phyloP scores from a whole-genome alignment of 441 rosid species.

The Populus trichocarpa region DNA sequence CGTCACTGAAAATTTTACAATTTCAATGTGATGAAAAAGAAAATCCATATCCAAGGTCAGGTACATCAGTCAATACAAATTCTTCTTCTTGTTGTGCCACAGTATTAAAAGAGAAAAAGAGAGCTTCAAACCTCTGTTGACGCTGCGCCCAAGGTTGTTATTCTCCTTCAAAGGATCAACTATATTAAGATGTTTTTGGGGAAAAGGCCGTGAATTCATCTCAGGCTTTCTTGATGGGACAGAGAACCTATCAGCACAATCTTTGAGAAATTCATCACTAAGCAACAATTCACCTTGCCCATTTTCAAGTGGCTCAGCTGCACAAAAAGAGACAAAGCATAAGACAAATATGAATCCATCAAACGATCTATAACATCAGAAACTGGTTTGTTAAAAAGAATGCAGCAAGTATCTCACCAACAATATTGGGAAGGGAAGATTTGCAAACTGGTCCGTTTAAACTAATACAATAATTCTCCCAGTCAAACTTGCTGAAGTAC shows the following conservation, averaged over 20 bases:
- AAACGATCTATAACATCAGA: constrained; percentile 7
- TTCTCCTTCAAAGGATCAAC: constrained; percentile 78
- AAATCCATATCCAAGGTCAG: neutral
- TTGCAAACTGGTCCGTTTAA: constrained; percentile 57
- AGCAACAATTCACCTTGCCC: constrained; percentile 52
- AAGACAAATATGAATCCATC: neutral
- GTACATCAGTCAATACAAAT: neutral
- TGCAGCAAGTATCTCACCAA: constrained; percentile 44
- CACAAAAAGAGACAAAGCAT: constrained; percentile 9
- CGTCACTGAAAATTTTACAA: neutral
- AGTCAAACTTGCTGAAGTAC: constrained; percentile 86
- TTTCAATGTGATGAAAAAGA: neutral
- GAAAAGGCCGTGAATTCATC: constrained; percentile 46
- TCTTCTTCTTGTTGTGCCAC: neutral
- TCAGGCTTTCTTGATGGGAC: constrained; percentile 54
- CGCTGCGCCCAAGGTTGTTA: constrained; percentile 93
- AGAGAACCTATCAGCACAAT: constrained; percentile 50
- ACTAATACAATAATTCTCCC: constrained; percentile 81
- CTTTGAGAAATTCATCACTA: constrained; percentile 54
- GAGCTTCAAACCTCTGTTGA: constrained; percentile 63
- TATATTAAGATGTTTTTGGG: constrained; percentile 66
- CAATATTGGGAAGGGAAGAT: constrained; percentile 56
- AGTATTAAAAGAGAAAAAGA: neutral
- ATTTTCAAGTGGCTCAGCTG: constrained; percentile 55
- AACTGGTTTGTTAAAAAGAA: neutral